phyloP scores from a whole-genome alignment of 371 early-diverging fungal genomes.

The Dichotomocladium elegans region DNA sequence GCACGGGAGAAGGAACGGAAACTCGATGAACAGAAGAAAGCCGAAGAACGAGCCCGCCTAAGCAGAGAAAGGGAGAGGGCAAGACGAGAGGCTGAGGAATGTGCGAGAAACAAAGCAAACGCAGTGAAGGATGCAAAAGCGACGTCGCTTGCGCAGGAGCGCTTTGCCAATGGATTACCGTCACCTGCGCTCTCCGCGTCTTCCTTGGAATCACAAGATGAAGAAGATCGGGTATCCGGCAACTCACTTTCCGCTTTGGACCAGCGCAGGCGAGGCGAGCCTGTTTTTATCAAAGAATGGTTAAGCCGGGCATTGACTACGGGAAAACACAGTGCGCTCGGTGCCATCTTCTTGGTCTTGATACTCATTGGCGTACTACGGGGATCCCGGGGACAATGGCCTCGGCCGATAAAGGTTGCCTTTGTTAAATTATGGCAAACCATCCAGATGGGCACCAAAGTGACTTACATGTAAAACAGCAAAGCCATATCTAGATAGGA shows the following conservation, averaged over 20 bases:
- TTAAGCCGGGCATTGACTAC: slow-evolving; percentile 15
- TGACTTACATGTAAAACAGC: slow-evolving; percentile 45
- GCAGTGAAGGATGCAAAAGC: background rate
- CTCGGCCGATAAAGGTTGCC: slow-evolving; percentile 15
- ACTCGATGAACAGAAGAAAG: slow-evolving; percentile 8
- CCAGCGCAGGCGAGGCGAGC: background rate
- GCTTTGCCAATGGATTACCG: background rate
- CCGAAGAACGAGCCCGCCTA: slow-evolving; percentile 3
- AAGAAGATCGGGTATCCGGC: background rate
- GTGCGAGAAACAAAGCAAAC: background rate
- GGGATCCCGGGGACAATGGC: slow-evolving; percentile 19
- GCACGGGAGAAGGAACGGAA: slow-evolving; percentile 16
- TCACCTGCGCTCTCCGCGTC: background rate
- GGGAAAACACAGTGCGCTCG: slow-evolving; percentile 14
- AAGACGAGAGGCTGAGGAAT: slow-evolving; percentile 10
- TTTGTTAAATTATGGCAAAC: slow-evolving; percentile 39
- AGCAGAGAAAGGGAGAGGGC: slow-evolving; percentile 4
- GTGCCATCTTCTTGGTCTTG: slow-evolving; percentile 23
- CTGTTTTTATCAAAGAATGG: slow-evolving; percentile 21
- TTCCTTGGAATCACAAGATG: background rate
- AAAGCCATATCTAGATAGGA: no score
- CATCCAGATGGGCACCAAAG: slow-evolving; percentile 42
- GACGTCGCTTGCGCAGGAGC: background rate
- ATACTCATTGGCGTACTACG: slow-evolving; percentile 24
- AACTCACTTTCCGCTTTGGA: slow-evolving; percentile 1